Percentiles rank a stretch among this genome's conserved stretches.
Evolutionary conservation across 495 filamentous ascomycete genomes (phyloP).

Genomic region (Cercophora newfieldiana): DNA sequence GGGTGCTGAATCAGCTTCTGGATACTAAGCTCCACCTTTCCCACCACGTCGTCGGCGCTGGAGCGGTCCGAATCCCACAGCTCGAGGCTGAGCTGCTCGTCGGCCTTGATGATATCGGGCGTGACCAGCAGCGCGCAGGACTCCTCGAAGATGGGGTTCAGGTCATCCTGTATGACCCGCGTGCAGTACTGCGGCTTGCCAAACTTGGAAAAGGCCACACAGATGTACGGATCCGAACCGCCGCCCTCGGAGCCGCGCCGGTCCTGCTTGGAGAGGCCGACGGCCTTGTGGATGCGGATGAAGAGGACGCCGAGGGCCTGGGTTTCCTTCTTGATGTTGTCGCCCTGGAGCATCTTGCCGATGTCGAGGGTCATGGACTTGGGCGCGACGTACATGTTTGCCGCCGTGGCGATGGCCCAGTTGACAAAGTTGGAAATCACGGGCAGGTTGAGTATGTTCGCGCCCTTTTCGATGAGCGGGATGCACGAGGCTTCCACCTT

Average conservation of each 20-base stretch:
- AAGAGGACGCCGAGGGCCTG: conserved; percentile 83
- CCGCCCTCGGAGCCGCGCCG: conserved; percentile 76
- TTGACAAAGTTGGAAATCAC: conserved; percentile 96
- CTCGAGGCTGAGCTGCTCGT: conserved; percentile 90
- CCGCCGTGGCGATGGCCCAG: conserved; percentile 85
- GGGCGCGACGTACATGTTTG: conserved; percentile 91
- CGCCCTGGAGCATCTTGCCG: conserved; percentile 83
- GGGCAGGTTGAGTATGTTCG: conserved; percentile 90
- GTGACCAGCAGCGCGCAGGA: conserved; percentile 83
- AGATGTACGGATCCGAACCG: conserved; percentile 93
- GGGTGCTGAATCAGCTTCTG: conserved; percentile 94
- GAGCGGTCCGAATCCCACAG: conserved; percentile 91
- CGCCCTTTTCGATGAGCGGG: conserved; percentile 82
- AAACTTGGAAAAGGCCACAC: conserved; percentile 71
- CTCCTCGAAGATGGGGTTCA: conserved; percentile 94
- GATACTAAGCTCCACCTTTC: conserved; percentile 89
- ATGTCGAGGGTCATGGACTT: conserved; percentile 93
- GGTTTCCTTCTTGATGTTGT: conserved; percentile 86
- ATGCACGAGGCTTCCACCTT: conserved; percentile 89
- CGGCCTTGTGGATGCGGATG: conserved; percentile 84
- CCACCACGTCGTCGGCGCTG: conserved; percentile 89
- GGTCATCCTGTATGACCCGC: conserved; percentile 87
- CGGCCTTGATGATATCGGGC: conserved; percentile 84
- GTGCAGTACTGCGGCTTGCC: conserved; percentile 98
- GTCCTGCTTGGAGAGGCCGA: conserved; percentile 90